A percentile compares a stretch with the other conserved stretches of the same genome.
These are phyloP conservation scores for Solanum microdontum DNA, from an alignment of 257 asterid species.

Conservation along the genomic window DNA sequence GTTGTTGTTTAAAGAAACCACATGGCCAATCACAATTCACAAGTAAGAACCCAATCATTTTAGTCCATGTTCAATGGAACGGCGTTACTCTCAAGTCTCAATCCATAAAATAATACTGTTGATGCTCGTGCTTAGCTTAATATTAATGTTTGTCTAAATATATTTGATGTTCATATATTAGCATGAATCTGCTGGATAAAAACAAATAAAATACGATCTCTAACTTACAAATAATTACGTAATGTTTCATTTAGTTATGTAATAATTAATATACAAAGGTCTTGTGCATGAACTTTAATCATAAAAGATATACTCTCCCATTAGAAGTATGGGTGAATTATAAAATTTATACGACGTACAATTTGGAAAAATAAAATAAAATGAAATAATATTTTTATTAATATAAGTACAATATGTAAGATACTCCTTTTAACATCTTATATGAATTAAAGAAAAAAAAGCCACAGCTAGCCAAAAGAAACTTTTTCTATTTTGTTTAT, in stretches of 20 bases:
- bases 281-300: not conserved
- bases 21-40: not conserved
- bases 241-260: not conserved
- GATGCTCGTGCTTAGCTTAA: not conserved
- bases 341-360: not conserved
- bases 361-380: not conserved
- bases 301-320: not conserved
- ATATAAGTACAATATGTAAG: not conserved
- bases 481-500: not conserved
- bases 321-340: not conserved
- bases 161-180: too few species aligned
- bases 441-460: too few species aligned
- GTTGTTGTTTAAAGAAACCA: not conserved
- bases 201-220: not conserved
- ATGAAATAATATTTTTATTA: too few species aligned
- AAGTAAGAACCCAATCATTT: not conserved
- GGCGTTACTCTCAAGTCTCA: not conserved
- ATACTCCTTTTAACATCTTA: not conserved
- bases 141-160: too few species aligned
- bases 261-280: not conserved
- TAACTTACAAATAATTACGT: not conserved
- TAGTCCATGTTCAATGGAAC: not conserved
- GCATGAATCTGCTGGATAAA: not conserved
- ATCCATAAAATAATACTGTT: too few species aligned
- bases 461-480: not conserved